Base-by-base conservation (phyloP, 2,329 filamentous ascomycete genomes). In the Pseudogymnoascus verrucosus region DNA sequence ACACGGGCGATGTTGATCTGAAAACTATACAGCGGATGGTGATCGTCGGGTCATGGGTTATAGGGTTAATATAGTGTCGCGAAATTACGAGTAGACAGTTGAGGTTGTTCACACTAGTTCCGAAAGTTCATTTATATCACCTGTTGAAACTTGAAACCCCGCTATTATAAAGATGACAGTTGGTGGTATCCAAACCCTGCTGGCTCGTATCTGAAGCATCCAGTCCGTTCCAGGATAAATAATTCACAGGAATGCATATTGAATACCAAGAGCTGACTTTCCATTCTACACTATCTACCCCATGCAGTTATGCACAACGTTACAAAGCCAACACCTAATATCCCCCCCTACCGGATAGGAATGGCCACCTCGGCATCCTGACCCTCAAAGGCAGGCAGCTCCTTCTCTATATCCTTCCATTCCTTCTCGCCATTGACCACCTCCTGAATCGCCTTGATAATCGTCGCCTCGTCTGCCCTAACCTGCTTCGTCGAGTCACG, bases 401-500 rank as follows among this genome's bases (percentile, higher is more conserved):
- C 87, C 67, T 83, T 82, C 76, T 88, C 82, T 39, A 97, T 81
- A 72, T 96, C 88, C 67, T 78, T 75, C 85, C 85, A 88, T 23
- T 76, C 76, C 78, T 87, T 87, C 70, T 66, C 72, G 44, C 80
- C 80, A 10, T 78, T 75, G 5, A 80, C 78, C 47, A 83, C 70
- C 8, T 74, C 71, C 69, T 76, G 72, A 70, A 95, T 84, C 28
- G 91, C 91, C 64, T 84, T 82, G 65, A 95, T 78, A 65, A 98
- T 91, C 74, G 89, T 89, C 42, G 90, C 88, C 74, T 95, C 84
- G 67, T 86, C 87, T 10, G 90, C 90, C 66, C 95, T 89, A 64
- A 98, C 92, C 79, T 98, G 93, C 75, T 87, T 89, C 62, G 91
- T 97, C 44, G 88, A 89, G 78, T 98, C 95, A 67, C 92, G 88